Conservation (phyloP, 305 asterid species). For the Fraxinus velutina region DNA sequence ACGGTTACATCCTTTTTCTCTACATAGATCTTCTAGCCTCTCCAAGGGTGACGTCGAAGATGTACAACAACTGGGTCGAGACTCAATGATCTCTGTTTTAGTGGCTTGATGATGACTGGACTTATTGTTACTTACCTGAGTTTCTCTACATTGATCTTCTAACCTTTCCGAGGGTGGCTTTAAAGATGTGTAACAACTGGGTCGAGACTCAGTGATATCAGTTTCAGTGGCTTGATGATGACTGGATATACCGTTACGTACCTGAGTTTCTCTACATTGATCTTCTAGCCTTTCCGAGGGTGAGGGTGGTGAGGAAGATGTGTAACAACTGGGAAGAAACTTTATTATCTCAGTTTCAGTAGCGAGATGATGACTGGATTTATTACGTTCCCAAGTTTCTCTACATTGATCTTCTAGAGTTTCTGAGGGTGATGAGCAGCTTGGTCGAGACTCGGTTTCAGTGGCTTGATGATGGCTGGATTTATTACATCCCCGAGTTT, state of each 20-base stretch:
- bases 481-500: neutral
- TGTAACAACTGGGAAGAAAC: neutral
- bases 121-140: neutral
- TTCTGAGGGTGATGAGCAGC: neutral
- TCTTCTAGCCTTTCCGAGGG: neutral
- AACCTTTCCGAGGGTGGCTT: neutral
- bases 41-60: neutral
- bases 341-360: neutral
- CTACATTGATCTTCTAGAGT: neutral
- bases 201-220: neutral
- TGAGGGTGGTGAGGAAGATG: neutral
- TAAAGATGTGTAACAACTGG: neutral
- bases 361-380: neutral
- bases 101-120: neutral
- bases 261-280: neutral
- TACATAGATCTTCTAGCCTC: neutral
- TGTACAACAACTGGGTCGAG: neutral
- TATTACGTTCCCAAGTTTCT: neutral
- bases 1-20: neutral
- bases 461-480: neutral
- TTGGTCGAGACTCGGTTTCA: neutral
- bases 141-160: neutral
- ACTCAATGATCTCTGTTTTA: neutral
- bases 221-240: constrained; percentile 1
- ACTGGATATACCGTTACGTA: neutral